Evolutionary conservation across 768 basidiomycete species (phyloP), one percentile per base, ranked within the genome.

Genomic region (Lactarius evosmus): DNA sequence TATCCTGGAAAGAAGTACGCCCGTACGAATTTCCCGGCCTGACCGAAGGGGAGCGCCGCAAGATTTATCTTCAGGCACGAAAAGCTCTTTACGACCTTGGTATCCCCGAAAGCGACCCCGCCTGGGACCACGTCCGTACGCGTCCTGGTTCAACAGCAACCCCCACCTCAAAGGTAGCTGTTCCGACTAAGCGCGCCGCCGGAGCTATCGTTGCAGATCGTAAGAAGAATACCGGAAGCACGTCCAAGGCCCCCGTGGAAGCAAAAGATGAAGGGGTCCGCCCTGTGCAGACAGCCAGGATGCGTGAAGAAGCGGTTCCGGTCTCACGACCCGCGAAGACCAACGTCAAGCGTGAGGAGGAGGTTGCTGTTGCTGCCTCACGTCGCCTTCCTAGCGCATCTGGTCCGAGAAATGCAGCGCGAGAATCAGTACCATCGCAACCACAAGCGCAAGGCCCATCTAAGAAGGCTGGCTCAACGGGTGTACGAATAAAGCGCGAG

Each of bases 1-100:
- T 73, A 22, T 75, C 82, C 3, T 91, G 89, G 88, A 77, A 77
- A 36, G 85, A 91, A 69, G 85, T 90, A 29, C 84, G 87, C 7
- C 89, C 89, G 0, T 85, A 79, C 62, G 86, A 85, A 65, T 88
- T 82, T 79, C 75, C 79, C 0, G 76, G 76, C 32, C 76, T 87
- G 30, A 75, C 76, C 3, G 80, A 82, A 32, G 55, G 75, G 2
- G 82, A 85, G 51, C 79, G 82, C 5, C 75, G 74, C 8, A 69
- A 64, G n/a, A 75, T 90, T 72, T 79, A 83, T 8, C 79, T 82
- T 44, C 75, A 78, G 32, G 86, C 83, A 1, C 79, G 85, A 52
- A 66, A 74, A 17, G 80, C 75, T 0, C 78, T 87, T 69, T 75
- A 73, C 36, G 72, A 71, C 32, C 74, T 89, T 58, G 79, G 79